Evolutionary conservation across 2,329 filamentous ascomycete genomes (phyloP), one percentile per base, ranked within the genome.

Genomic region (Curvularia spicifera): DNA sequence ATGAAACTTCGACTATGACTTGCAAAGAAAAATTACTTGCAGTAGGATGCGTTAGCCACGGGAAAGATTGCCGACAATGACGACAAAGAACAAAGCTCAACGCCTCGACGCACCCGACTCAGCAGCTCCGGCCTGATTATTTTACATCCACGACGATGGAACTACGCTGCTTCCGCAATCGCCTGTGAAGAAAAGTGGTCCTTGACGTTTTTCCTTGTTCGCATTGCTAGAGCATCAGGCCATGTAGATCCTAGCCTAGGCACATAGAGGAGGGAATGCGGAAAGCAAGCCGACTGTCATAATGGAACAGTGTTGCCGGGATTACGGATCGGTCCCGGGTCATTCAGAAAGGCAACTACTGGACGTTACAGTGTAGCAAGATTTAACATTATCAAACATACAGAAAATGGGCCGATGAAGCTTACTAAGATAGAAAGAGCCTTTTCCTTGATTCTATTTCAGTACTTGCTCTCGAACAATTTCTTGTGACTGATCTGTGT

Each of bases 21-120:
- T 43, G 42, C 13, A 44, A 18, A 10, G 13, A 22, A n/a, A 5
- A n/a, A 28, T 28, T 44, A n/a, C 8, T 28, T 28, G 22, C 13
- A 24, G 13, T 8, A 12, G 6, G 7, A n/a, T 8, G 8, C 3
- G 7, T 12, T n/a, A 10, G 13, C 7, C 7, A 20, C 10, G 24
- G 42, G 42, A 44, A 44, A 22, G 42, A 44, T 28, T 44, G 42
- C 42, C 42, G 42, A 44, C 15, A 44, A 44, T 24, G 42, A 44
- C 13, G 6, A 24, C 6, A 44, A 28, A 18, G 9, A 28, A 10
- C 7, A 26, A 26, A 28, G 42, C 9, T 28, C 13, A 9, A 44
- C 8, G 24, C 3, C 42, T 28, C 24, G 42, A 26, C 24, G 24
- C 24, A 44, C 13, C 7, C 42, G 24, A 44, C n/a, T 28, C 24